A percentile compares a stretch with the other conserved stretches of the same genome.
phyloP scores from a whole-genome alignment of 768 basidiomycete genomes.

The Suillus luteus region DNA sequence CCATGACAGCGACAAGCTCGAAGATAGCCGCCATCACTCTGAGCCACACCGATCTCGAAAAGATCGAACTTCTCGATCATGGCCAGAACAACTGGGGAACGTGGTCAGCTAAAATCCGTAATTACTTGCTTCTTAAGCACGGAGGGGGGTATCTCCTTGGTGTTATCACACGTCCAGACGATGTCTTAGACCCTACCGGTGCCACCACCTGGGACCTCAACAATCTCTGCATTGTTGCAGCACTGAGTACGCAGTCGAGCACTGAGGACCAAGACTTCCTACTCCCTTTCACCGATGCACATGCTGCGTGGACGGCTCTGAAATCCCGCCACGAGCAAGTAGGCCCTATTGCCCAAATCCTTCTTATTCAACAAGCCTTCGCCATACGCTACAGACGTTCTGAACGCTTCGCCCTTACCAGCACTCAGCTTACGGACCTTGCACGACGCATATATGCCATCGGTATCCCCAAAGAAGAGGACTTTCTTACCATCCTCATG shows the following conservation, averaged over 20 bases:
- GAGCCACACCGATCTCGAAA: background rate
- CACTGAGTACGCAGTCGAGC: rapidly evolving
- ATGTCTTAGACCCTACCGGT: background rate
- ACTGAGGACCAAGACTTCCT: background rate
- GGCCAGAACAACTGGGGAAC: no score
- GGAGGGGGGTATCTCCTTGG: no score
- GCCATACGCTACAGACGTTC: background rate
- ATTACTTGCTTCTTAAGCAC: no score
- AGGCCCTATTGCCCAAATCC: background rate
- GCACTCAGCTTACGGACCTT: background rate
- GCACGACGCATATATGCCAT: background rate
- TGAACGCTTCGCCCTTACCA: background rate
- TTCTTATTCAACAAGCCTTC: background rate
- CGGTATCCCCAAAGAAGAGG: background rate
- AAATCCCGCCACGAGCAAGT: background rate
- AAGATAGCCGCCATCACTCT: no score
- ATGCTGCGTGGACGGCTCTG: background rate
- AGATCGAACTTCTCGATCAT: background rate
- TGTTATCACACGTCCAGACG: no score
- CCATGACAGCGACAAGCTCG: no score
- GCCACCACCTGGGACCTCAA: background rate
- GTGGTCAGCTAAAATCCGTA: no score
- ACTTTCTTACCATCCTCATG: background rate
- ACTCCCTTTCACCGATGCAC: background rate
- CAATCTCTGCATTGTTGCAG: background rate